These are phyloP conservation scores for Syzygium aromaticum DNA, from an alignment of 345 rosid genomes.

Conservation along the genomic window DNA sequence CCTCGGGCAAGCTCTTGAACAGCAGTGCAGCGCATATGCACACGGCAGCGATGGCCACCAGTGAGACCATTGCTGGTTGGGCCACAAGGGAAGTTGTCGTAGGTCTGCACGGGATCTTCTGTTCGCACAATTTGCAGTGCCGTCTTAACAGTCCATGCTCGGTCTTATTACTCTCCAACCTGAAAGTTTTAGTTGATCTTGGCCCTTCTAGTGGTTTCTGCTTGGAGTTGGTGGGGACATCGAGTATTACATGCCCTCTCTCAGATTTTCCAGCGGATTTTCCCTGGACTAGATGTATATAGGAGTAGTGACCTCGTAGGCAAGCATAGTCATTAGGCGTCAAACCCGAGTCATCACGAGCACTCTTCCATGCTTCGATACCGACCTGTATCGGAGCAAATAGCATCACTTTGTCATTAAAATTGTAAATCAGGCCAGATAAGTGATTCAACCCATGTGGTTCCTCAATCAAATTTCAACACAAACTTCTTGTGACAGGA, in stretches of 20 bases:
- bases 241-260: constrained; percentile 24
- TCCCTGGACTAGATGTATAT: constrained; percentile 43
- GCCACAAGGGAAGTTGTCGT: constrained; percentile 24
- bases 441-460: not conserved
- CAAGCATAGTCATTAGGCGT: constrained; percentile 59
- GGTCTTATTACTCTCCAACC: constrained; percentile 17
- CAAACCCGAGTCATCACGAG: constrained; percentile 39
- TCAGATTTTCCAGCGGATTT: constrained; percentile 30
- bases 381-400: constrained; percentile 33
- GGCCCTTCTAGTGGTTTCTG: constrained; percentile 17
- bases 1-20: constrained; percentile 63
- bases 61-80: constrained; percentile 49
- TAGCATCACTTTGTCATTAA: not conserved
- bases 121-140: constrained; percentile 37
- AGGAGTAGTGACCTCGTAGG: constrained; percentile 38
- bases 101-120: constrained; percentile 20
- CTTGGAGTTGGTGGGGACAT: constrained; percentile 23
- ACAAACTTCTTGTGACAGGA: not conserved
- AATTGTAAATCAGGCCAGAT: not conserved
- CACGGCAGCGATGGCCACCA: constrained; percentile 61
- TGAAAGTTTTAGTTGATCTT: not conserved
- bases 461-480: not conserved
- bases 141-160: constrained; percentile 7
- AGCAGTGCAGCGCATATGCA: constrained; percentile 61
- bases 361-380: constrained; percentile 50